phyloP scores from a whole-genome alignment of 331 rosid genomes.

The Malus hybrid region DNA sequence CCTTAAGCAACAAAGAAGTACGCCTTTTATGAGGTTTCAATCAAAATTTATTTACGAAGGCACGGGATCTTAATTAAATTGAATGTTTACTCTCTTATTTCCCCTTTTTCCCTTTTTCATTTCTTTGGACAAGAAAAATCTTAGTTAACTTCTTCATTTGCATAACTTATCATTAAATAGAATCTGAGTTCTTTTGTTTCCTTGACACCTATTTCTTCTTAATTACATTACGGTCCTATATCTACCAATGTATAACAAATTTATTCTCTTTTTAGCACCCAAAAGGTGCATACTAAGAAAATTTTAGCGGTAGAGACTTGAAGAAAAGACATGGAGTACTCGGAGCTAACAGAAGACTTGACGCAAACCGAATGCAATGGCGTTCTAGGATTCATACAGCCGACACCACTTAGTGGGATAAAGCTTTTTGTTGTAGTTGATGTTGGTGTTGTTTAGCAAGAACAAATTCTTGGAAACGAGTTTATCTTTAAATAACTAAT shows the following conservation, averaged over 20 bases:
- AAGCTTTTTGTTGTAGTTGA: too few species aligned
- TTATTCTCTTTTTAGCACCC: background rate
- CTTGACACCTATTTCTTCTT: background rate
- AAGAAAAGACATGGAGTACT: too few species aligned
- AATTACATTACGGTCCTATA: background rate
- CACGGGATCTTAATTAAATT: background rate
- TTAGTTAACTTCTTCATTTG: background rate
- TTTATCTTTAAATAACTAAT: slow-evolving; percentile 1
- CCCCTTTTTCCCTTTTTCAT: background rate
- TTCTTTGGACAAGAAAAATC: background rate
- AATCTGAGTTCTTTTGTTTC: background rate
- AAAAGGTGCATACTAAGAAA: background rate
- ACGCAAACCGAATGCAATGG: too few species aligned
- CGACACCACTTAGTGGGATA: too few species aligned
- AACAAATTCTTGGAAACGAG: background rate
- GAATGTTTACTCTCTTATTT: background rate
- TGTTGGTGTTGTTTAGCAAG: background rate
- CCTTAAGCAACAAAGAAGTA: too few species aligned
- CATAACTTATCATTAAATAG: background rate
- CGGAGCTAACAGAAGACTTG: too few species aligned
- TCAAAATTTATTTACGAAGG: background rate
- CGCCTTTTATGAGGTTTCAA: background rate
- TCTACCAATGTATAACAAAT: background rate
- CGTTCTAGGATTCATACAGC: too few species aligned
- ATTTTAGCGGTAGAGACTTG: too few species aligned